phyloP scores from a whole-genome alignment of 164 flowering plant species.

The Warburgia ugandensis region DNA sequence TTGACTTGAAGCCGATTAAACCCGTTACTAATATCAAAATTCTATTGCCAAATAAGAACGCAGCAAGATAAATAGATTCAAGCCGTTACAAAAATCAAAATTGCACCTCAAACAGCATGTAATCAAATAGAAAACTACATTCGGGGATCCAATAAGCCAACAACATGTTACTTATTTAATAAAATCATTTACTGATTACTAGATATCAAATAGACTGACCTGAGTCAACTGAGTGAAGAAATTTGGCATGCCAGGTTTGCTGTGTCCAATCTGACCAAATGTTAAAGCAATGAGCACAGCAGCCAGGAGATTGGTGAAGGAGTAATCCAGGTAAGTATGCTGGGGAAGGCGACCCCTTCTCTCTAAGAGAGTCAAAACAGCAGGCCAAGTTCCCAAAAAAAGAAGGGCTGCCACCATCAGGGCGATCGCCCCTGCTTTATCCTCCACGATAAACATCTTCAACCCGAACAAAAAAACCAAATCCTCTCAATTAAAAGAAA shows the following conservation, averaged over 20 bases:
- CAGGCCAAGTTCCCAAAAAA: constrained; percentile 90
- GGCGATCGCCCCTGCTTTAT: constrained; percentile 71
- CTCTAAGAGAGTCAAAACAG: constrained; percentile 62
- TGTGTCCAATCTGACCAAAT: constrained; percentile 66
- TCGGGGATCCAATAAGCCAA: too few relatives aligned
- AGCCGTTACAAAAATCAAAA: too few relatives aligned
- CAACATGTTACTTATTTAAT: too few relatives aligned
- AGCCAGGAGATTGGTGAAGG: constrained; percentile 71
- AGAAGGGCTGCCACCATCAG: constrained; percentile 66
- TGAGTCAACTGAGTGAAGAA: constrained; percentile 66
- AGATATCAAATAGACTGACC: constrained; percentile 21
- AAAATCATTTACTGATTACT: not conserved
- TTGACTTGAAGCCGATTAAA: too few relatives aligned
- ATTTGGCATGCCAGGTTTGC: constrained; percentile 45
- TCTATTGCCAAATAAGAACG: too few relatives aligned
- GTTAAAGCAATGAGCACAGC: constrained; percentile 75
- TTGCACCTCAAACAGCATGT: too few relatives aligned
- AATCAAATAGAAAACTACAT: too few relatives aligned
- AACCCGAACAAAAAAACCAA: constrained; percentile 7
- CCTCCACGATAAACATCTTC: constrained; percentile 74
- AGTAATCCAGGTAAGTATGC: constrained; percentile 84
- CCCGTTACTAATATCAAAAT: too few relatives aligned
- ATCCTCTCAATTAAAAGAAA: not conserved
- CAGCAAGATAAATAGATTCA: too few relatives aligned
- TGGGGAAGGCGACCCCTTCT: constrained; percentile 88